Evolutionary conservation across 148 eudicot genomes (phyloP).

Genomic region (Nepenthes mirabilis): DNA sequence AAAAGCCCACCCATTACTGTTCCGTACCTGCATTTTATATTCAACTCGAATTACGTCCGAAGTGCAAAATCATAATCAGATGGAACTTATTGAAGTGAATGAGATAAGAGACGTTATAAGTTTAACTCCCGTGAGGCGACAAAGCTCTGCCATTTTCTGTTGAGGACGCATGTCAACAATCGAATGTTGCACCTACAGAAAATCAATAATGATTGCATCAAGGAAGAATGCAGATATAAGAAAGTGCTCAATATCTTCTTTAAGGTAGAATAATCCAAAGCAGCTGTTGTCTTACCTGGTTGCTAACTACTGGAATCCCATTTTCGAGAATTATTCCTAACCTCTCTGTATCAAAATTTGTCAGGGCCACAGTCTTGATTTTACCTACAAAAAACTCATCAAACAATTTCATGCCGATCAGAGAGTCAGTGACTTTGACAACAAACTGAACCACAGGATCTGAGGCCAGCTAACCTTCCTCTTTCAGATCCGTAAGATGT

Average conservation of each 20-base stretch:
- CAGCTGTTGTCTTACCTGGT: slow-evolving; percentile 43
- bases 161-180: slow-evolving; percentile 98
- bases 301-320: slow-evolving; percentile 86
- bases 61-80: neutral
- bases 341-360: slow-evolving; percentile 90
- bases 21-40: slow-evolving; percentile 57
- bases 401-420: slow-evolving; percentile 12
- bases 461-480: slow-evolving; percentile 45
- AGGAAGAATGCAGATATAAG: neutral
- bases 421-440: neutral
- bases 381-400: slow-evolving; percentile 46
- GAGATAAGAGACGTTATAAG: slow-evolving; percentile 72
- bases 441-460: neutral
- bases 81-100: slow-evolving; percentile 7
- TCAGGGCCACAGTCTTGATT: slow-evolving; percentile 92
- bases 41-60: neutral
- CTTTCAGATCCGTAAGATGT: slow-evolving; percentile 95
- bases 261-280: neutral
- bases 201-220: neutral
- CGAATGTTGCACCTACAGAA: slow-evolving; percentile 92
- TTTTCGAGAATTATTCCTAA: slow-evolving; percentile 74
- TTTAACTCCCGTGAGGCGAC: slow-evolving; percentile 85
- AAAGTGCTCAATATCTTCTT: neutral
- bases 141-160: slow-evolving; percentile 94
- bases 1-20: slow-evolving; percentile 97